Evolutionary conservation across 305 asterid species (phyloP), one percentile per base, ranked within the genome.

Genomic region (Solanum hybrid): DNA sequence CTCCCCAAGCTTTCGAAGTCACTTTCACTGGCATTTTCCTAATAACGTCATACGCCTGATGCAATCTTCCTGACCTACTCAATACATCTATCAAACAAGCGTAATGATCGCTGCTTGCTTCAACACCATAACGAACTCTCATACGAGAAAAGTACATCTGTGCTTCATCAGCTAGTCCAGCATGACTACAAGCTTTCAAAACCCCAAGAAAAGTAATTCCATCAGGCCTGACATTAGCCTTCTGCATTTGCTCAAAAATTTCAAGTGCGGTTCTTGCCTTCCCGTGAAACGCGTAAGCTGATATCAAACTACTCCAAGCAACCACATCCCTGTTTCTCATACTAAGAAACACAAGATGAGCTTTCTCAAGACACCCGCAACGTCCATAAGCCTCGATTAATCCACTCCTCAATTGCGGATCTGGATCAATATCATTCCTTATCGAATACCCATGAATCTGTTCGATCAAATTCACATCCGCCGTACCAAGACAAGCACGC

Each of bases 1-100:
- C 94, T 29, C 94, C 95, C 95, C 95, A 93, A 78, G 94, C 93
- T 91, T 93, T 93, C 2, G 91, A 93, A 85, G 93, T 93, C 72
- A 88, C 94, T 36, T 91, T 90, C 38, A 92, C 92, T 0, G 93
- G 92, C 94, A 93, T 92, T 87, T 77, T 56, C 80, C 75, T 91
- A 35, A 92, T 86, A 66, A 94, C 90, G 1, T 93, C 93, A 36
- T 93, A 94, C 2, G 95, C 95, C 87, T 93, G 93, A 7, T 89
- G 45, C 31, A 94, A 82, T 73, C 92, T 93, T 19, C 94, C 95
- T 0, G 93, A 89, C 64, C 94, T 85, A 76, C 95, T 93, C 92
- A 94, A 71, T 64, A 92, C 93, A 92, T 94, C 95, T 45, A 93
- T 93, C 31, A 94, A 86, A 90, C 95, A 94, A 45, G 94, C 91